These are phyloP conservation scores for Quercus alba DNA, from an alignment of 306 rosid species.

Conservation along the genomic window DNA sequence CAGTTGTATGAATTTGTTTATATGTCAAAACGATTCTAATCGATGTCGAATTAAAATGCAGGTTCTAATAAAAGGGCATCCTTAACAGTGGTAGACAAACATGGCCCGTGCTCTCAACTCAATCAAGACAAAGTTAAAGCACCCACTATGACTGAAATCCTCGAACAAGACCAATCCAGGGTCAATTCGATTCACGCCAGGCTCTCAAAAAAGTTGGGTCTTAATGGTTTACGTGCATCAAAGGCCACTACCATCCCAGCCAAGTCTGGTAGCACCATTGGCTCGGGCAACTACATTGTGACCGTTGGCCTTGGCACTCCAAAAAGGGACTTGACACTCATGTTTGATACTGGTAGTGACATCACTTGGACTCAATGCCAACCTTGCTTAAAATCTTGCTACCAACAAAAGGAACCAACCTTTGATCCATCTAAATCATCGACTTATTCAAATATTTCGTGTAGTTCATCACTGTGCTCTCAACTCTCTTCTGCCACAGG, in stretches of 20 bases:
- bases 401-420: slow-evolving; percentile 47
- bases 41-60: background rate
- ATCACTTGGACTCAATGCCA: slow-evolving; percentile 81
- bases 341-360: slow-evolving; percentile 70
- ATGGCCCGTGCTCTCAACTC: slow-evolving; percentile 33
- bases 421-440: slow-evolving; percentile 45
- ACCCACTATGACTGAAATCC: slow-evolving; percentile 6
- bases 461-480: slow-evolving; percentile 38
- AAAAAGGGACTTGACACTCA: slow-evolving; percentile 40
- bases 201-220: background rate
- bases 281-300: slow-evolving; percentile 60
- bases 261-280: slow-evolving; percentile 43
- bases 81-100: slow-evolving; percentile 25
- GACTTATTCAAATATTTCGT: slow-evolving; percentile 46
- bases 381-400: slow-evolving; percentile 56
- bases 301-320: slow-evolving; percentile 67
- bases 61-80: background rate
- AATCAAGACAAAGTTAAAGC: background rate
- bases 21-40: background rate
- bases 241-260: slow-evolving; percentile 40
- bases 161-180: slow-evolving; percentile 16
- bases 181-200: slow-evolving; percentile 10
- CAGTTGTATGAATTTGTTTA: too few relatives aligned
- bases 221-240: background rate
- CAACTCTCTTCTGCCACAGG: slow-evolving; percentile 54